These are phyloP conservation scores for Camellia sinensis DNA, from an alignment of 148 eudicot genomes.

Conservation along the genomic window DNA sequence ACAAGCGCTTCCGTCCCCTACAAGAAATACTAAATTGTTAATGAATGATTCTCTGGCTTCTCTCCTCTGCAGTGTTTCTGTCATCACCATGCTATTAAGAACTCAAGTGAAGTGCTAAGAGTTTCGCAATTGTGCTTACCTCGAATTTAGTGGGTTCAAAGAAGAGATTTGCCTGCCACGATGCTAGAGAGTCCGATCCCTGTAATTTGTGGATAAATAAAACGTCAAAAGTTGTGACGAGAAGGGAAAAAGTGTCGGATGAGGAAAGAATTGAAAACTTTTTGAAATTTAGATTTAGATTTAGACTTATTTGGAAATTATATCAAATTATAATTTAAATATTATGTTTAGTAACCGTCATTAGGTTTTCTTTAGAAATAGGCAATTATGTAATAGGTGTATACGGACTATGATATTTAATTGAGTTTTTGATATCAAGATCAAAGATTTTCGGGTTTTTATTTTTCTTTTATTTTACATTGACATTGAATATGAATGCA, in stretches of 20 bases:
- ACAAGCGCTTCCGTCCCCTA: conserved; percentile 73
- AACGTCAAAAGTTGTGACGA: background rate
- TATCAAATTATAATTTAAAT: too few relatives aligned
- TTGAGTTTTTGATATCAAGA: too few relatives aligned
- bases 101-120: background rate
- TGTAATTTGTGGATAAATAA: conserved; percentile 23
- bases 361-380: too few relatives aligned
- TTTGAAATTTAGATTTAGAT: too few relatives aligned
- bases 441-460: too few relatives aligned
- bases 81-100: background rate
- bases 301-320: too few relatives aligned
- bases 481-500: background rate
- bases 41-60: background rate
- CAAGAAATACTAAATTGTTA: background rate
- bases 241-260: too few relatives aligned
- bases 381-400: too few relatives aligned
- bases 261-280: too few relatives aligned
- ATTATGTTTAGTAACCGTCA: too few relatives aligned
- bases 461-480: too few relatives aligned
- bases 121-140: conserved; percentile 35
- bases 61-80: background rate
- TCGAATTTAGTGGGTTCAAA: conserved; percentile 79
- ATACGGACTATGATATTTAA: too few relatives aligned
- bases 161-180: conserved; percentile 85
- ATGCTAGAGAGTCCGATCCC: conserved; percentile 77